Evolutionary conservation across 192 early-diverging fungal genomes (phyloP), one percentile per base, ranked within the genome.

Genomic region (Mortierella alpina): DNA sequence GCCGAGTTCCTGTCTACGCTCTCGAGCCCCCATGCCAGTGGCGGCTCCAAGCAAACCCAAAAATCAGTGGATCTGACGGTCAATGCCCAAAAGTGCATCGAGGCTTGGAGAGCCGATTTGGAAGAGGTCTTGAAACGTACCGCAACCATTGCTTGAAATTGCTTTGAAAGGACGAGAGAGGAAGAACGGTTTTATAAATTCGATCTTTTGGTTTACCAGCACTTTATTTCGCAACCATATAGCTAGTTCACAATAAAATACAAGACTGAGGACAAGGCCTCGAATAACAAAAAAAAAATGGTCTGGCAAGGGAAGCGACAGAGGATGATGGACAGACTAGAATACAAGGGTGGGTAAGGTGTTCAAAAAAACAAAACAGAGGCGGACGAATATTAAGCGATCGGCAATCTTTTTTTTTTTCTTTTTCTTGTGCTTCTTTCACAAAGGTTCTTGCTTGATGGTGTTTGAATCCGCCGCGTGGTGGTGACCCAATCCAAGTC

Each of bases 391-490:
- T 14, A 54, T 17, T 22, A 22, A 31, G 31, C 31, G 31, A 31
- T 31, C 31, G 31, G 31, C 31, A 31, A 31, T 31, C 31, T 1
- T 31, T 1, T 31, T 1, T 31, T 31, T 1, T 31, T 1, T 31
- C 1, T 31, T 31, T 31, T 31, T 31, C 31, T 2, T 31, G 31
- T 31, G 31, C 31, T 20, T 20, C 18, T 2, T 63, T 71, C 62
- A 71, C 50, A 61, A 54, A 44, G 54, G 31, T 47, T 80, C 77
- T 53, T 80, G 64, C 59, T 80, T 80, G 40, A 80, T 66, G 17
- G 53, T 39, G 7, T 59, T 58, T 6, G 41, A 41, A 12, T 63
- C 59, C 0, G 67, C 61, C 4, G 18, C 57, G 39, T 54, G 58
- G 59, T 41, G 15, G 39, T 59, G 58, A 13, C 23, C 47, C 45